phyloP scores from a whole-genome alignment of 2,329 filamentous ascomycete genomes.

The Stagonosporopsis rhizophila region DNA sequence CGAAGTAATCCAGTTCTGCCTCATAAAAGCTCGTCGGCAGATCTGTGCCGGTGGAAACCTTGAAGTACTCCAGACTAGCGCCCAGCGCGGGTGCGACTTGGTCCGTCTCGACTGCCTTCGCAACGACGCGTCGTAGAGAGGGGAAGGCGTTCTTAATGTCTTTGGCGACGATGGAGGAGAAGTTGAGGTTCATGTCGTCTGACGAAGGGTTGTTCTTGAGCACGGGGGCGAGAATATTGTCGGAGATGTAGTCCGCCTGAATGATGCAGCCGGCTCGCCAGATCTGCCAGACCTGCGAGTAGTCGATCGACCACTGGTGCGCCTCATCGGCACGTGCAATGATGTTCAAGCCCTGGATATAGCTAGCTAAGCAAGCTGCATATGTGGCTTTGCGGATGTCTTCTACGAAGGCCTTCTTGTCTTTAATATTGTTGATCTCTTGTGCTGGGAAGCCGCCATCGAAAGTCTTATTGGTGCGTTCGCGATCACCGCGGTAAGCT shows the following conservation, averaged over 20 bases:
- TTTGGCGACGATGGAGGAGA: conserved; percentile 54
- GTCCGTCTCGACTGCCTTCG: conserved; percentile 63
- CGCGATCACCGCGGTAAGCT: conserved; percentile 65
- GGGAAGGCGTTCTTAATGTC: conserved; percentile 62
- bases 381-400: conserved; percentile 68
- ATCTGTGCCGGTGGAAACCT: conserved; percentile 66
- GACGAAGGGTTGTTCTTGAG: conserved; percentile 45
- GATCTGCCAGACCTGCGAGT: conserved; percentile 62
- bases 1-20: conserved; percentile 75
- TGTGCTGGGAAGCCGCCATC: conserved; percentile 52
- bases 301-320: conserved; percentile 66
- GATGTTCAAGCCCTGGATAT: conserved; percentile 70
- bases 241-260: conserved; percentile 68
- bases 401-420: conserved; percentile 60
- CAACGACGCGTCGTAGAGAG: conserved; percentile 63
- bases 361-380: conserved; percentile 66
- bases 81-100: conserved; percentile 67
- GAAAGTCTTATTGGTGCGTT: conserved; percentile 58
- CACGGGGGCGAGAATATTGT: conserved; percentile 61
- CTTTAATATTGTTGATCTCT: conserved; percentile 36
- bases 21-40: conserved; percentile 74
- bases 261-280: conserved; percentile 78
- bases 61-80: conserved; percentile 71
- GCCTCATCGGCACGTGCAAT: conserved; percentile 65
- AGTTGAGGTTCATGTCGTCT: conserved; percentile 57